Evolutionary conservation across 2,329 filamentous ascomycete species (phyloP), one percentile per base, ranked within the genome.

Genomic region (Diplodia corticola): DNA sequence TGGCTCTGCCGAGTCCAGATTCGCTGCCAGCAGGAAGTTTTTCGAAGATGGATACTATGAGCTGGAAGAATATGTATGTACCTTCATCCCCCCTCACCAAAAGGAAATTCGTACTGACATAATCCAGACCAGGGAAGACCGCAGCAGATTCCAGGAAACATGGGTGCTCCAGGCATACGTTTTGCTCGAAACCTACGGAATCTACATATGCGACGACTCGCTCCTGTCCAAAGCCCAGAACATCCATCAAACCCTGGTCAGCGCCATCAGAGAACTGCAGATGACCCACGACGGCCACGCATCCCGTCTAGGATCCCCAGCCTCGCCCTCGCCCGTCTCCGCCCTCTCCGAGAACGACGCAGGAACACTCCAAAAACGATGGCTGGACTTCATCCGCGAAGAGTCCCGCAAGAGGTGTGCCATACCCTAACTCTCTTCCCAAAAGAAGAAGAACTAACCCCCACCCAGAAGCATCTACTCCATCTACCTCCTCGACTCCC

Each of bases 391-490:
- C 24, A 30, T 46, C 22, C 12, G 30, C 5, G 55, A 46, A n/a
- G 55, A 59, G 24, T n/a, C 24, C 13, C 17, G 55, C 1, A 59
- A 59, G 26, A 33, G 55, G 55, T 44, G 6, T 12, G 3, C 1
- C n/a, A n/a, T 12, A 4, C 22, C 10, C 5, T 2, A 4, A 4
- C 20, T n/a, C 3, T 70, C n/a, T n/a, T n/a, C 50, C 65, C 68
- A 30, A 65, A 7, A 70, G 5, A 7, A 6, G 30, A 35, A 17
- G 20, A 17, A 12, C 28, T 54, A 3, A 54, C 17, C 24, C 69
- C 70, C 49, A 64, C 68, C 68, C n/a, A 57, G 71, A 35, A 72
- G 71, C 69, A 71, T 72, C 48, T 71, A 73, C 49, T 68, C 71
- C 22, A 61, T 73, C 3, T 73, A 71, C 4, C 68, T 72, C 3